These are phyloP conservation scores for Gaeumannomyces tritici DNA, from an alignment of 2,329 filamentous ascomycete genomes.

Conservation along the genomic window DNA sequence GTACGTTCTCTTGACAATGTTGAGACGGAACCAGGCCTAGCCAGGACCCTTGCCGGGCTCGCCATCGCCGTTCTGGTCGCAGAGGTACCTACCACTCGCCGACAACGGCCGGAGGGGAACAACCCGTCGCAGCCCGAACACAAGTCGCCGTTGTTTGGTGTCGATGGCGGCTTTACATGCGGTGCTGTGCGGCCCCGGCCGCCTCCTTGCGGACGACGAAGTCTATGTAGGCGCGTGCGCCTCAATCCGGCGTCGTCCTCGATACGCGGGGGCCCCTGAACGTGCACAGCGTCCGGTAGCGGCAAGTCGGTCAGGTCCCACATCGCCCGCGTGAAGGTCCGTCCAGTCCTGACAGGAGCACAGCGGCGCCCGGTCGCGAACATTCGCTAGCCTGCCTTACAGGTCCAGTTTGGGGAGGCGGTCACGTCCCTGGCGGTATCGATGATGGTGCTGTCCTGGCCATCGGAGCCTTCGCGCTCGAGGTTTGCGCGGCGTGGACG, in stretches of 20 bases:
- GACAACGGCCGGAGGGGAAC: slow-evolving; percentile 4
- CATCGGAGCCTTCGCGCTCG: not conserved
- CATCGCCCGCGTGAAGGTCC: not conserved
- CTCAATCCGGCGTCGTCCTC: not conserved
- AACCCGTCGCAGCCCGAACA: not conserved
- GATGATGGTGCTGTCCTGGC: no score
- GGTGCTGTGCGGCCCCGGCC: slow-evolving; percentile 1
- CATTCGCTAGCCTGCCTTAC: not conserved
- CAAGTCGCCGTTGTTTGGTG: no score
- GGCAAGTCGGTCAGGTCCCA: not conserved
- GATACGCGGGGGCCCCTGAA: not conserved
- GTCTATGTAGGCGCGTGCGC: not conserved
- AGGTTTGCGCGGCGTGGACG: no score
- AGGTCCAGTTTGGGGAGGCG: no score
- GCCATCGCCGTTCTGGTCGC: slow-evolving; percentile 1
- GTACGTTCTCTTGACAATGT: not conserved
- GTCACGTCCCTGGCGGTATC: no score
- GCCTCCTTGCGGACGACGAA: slow-evolving; percentile 2
- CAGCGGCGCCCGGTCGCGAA: not conserved
- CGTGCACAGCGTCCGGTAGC: not conserved
- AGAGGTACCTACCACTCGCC: slow-evolving; percentile 5
- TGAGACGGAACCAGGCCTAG: not conserved
- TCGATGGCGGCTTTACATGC: slow-evolving; percentile 1
- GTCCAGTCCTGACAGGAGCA: slow-evolving; percentile 3
- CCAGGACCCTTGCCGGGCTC: not conserved